Percentiles rank a stretch among this genome's conserved stretches.
phyloP scores from a whole-genome alignment of 192 early-diverging fungal genomes.

The Coemansia sp. region DNA sequence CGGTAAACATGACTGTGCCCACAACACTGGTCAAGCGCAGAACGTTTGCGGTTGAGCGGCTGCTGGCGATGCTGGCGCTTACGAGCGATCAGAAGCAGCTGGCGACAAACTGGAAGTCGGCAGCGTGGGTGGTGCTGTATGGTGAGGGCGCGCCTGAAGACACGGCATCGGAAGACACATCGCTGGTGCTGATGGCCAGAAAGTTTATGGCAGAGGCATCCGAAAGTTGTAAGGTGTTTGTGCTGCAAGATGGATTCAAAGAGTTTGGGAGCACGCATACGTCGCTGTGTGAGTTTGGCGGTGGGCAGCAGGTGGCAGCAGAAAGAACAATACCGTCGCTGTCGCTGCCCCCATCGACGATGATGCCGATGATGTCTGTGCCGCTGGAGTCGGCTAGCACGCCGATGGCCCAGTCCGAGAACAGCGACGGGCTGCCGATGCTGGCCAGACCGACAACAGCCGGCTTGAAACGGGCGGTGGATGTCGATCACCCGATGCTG shows the following conservation, averaged over 20 bases:
- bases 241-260: constrained; percentile 39
- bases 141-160: constrained; percentile 59
- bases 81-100: constrained; percentile 53
- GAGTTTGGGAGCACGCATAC: constrained; percentile 26
- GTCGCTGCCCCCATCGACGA: constrained; percentile 1
- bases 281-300: constrained; percentile 22
- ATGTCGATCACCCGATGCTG: constrained; percentile 45
- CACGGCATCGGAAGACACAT: constrained; percentile 50
- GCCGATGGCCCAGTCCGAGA: background rate
- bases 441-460: constrained; percentile 2
- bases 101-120: constrained; percentile 59
- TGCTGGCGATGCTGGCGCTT: constrained; percentile 58
- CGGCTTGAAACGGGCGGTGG: constrained; percentile 11
- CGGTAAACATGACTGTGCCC: constrained; percentile 70
- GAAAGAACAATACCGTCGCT: background rate
- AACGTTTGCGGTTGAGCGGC: constrained; percentile 63
- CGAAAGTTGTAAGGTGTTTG: constrained; percentile 21
- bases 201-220: constrained; percentile 62
- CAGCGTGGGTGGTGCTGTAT: constrained; percentile 66
- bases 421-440: background rate
- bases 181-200: constrained; percentile 57
- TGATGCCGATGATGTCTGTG: background rate
- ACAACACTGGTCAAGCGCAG: constrained; percentile 71
- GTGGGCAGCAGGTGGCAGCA: background rate
- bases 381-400: background rate